Evolutionary conservation across 331 rosid species (phyloP), one percentile per base, ranked within the genome.

Genomic region (Spiraea crenata): DNA sequence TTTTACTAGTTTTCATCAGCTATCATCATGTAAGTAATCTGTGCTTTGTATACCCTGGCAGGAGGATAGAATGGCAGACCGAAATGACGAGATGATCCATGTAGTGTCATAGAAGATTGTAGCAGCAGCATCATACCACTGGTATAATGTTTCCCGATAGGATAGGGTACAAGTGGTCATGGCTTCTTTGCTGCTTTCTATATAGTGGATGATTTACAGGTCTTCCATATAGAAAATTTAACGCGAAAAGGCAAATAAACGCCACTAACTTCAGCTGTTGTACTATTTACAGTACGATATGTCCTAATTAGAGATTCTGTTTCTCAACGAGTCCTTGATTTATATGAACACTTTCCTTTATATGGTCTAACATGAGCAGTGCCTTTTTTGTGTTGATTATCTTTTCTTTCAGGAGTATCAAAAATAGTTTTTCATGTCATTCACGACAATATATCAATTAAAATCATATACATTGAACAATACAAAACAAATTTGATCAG

Each of bases 51-150:
- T 67, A 25, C 31, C 63, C 31, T 31, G 42, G 52, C 65, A 55
- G 74, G 60, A 55, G n/a, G 74, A 69, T 16, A 44, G 44, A 56
- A 56, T 41, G 0, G 55, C 74, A 3, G 55, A 16, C 6, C n/a
- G 2, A 44, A 55, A 56, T 6, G 47, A 69, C 9, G 65, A 69
- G 74, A 69, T 56, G 65, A 11, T 69, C 25, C 55, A 69, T 16
- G 55, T 42, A 16, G 34, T 56, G 52, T 8, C 64, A 34, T 69
- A 69, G 55, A 41, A n/a, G 73, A 40, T 42, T 15, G 42, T 51
- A 1, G 54, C 52, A 52, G 63, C 51, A 50, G 60, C 72, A 54
- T 5, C 72, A 68, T 39, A 19, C 50, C 62, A 59, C 11, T 15
- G 16, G 73, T 52, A 39, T 19, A 10, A 19, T 31, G 34, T 2